A percentile compares a stretch with the other conserved stretches of the same genome.
Conservation (phyloP, 768 basidiomycete genomes). For the Cantharellus anzutake region DNA sequence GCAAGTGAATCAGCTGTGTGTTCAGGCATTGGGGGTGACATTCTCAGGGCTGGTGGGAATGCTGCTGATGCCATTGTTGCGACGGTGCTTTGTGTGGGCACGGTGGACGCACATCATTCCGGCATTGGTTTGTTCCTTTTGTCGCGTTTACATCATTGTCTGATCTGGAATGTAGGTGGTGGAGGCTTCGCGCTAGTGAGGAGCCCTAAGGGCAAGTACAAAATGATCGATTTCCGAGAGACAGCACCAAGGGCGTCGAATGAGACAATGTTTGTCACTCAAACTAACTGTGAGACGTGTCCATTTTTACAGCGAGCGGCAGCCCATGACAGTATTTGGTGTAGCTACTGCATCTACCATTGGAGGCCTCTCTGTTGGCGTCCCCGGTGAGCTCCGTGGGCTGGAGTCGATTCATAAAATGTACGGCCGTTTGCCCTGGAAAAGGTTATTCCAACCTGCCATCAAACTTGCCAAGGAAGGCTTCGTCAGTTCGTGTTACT, state of each 20-base stretch:
- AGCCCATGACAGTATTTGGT: slow-evolving; percentile 17
- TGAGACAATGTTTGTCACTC: slow-evolving; percentile 46
- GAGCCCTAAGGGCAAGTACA: slow-evolving; percentile 33
- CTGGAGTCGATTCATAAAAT: slow-evolving; percentile 63
- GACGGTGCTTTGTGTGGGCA: slow-evolving; percentile 15
- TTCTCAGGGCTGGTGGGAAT: slow-evolving; percentile 27
- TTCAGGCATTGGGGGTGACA: slow-evolving; percentile 62
- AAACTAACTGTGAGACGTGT: neutral
- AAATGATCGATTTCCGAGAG: slow-evolving; percentile 76
- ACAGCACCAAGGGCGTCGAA: slow-evolving; percentile 58
- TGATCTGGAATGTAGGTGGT: slow-evolving; percentile 27
- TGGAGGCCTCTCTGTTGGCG: slow-evolving; percentile 78
- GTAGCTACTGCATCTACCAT: slow-evolving; percentile 32
- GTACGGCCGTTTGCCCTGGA: slow-evolving; percentile 75
- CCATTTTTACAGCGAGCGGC: neutral
- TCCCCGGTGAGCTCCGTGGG: slow-evolving; percentile 83
- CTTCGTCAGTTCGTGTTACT: neutral
- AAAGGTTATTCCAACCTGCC: slow-evolving; percentile 55
- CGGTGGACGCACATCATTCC: slow-evolving; percentile 74
- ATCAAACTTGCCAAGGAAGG: slow-evolving; percentile 44
- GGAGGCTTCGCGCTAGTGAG: slow-evolving; percentile 78
- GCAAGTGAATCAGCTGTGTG: slow-evolving; percentile 77
- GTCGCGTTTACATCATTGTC: slow-evolving; percentile 17
- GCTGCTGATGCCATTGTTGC: slow-evolving; percentile 29
- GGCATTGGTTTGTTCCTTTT: slow-evolving; percentile 32